Conservation (phyloP, 495 filamentous ascomycete species). For the Talaromyces ruber region DNA sequence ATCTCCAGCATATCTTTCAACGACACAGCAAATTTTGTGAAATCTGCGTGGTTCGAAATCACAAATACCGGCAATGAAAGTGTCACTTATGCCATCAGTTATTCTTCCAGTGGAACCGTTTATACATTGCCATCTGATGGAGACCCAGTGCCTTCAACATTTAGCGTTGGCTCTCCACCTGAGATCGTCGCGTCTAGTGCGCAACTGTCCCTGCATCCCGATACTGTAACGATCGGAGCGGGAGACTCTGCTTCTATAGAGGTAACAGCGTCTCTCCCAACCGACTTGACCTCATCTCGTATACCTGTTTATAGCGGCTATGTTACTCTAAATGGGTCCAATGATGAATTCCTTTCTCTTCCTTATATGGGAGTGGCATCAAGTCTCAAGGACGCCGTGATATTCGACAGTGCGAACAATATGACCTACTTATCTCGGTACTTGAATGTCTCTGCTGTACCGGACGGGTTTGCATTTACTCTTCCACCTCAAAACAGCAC, state of each 20-base stretch:
- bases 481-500: slow-evolving; percentile 8
- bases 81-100: slow-evolving; percentile 37
- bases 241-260: slow-evolving; percentile 12
- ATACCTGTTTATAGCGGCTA: slow-evolving; percentile 29
- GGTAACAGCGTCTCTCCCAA: slow-evolving; percentile 14
- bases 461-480: slow-evolving; percentile 3
- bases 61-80: slow-evolving; percentile 38
- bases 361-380: slow-evolving; percentile 19
- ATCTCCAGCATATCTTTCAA: slow-evolving; percentile 49
- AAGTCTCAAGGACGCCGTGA: slow-evolving; percentile 12
- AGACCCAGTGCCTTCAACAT: not conserved
- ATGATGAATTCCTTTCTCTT: slow-evolving; percentile 20
- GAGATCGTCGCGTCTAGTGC: not conserved
- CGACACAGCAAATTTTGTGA: slow-evolving; percentile 42
- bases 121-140: slow-evolving; percentile 15
- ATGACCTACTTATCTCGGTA: slow-evolving; percentile 4
- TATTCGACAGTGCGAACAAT: slow-evolving; percentile 7
- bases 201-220: slow-evolving; percentile 6
- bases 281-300: slow-evolving; percentile 11
- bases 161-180: not conserved
- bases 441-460: not conserved
- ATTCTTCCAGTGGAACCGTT: slow-evolving; percentile 16
- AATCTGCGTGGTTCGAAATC: slow-evolving; percentile 37
- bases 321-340: slow-evolving; percentile 23
- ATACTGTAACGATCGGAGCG: slow-evolving; percentile 2